These are phyloP conservation scores for Hygrophorus russula DNA, from an alignment of 768 basidiomycete genomes.

Conservation along the genomic window DNA sequence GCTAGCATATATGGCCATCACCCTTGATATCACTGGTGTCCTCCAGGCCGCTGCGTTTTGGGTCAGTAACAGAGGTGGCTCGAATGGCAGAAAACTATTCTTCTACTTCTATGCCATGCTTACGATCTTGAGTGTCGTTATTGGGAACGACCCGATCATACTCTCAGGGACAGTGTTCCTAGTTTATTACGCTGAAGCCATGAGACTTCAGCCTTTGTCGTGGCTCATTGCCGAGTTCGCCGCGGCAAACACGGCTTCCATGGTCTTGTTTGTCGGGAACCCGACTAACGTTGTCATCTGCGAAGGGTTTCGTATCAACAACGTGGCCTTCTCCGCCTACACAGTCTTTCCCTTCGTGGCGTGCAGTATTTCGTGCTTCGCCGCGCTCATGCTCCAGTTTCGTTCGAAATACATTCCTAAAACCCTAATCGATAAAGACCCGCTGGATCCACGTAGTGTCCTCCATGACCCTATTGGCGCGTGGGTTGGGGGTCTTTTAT, in stretches of 20 bases:
- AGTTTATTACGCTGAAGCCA: conserved; percentile 74
- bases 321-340: conserved; percentile 72
- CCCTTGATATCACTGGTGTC: conserved; percentile 82
- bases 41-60: conserved; percentile 81
- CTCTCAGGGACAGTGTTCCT: conserved; percentile 86
- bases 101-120: conserved; percentile 79
- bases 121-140: conserved; percentile 58
- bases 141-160: conserved; percentile 95
- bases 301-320: conserved; percentile 73
- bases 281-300: conserved; percentile 92
- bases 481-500: conserved; percentile 55
- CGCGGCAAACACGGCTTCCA: conserved; percentile 69
- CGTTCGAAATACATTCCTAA: conserved; percentile 44
- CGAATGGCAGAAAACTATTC: conserved; percentile 62
- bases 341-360: conserved; percentile 73
- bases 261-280: conserved; percentile 76
- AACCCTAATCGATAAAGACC: conserved; percentile 21
- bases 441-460: conserved; percentile 43
- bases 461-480: conserved; percentile 71
- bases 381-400: conserved; percentile 50
- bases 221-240: conserved; percentile 74
- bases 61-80: conserved; percentile 74
- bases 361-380: conserved; percentile 49
- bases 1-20: conserved; percentile 87
- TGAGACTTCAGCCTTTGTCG: conserved; percentile 41